Base-by-base conservation (phyloP, 345 rosid species). In the Lepidium aucheri region DNA sequence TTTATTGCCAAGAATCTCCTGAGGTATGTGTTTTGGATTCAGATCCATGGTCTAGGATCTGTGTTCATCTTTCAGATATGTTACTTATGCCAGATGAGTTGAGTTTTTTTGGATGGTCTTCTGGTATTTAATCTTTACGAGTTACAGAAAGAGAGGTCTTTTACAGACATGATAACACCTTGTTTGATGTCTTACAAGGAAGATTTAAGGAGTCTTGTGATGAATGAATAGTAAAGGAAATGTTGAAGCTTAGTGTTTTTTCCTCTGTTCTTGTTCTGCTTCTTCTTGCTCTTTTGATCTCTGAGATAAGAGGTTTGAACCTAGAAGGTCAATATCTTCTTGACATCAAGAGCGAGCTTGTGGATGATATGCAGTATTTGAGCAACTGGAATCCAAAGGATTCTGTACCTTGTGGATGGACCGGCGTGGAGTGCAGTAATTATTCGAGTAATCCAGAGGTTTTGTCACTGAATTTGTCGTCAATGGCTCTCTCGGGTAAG, bases 391-490 rank as follows among this genome's bases (percentile, higher is more conserved):
- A 86, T 45, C 74, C 82, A 20, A 74, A 65, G 74, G 90, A 84
- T 83, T 54, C 87, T 58, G 81, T 76, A 17, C 97, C 98, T 53
- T 92, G 98, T 80, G 68, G 77, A 53, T 92, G 98, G 98, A 68
- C 9, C 1, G 95, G 95, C 39, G 97, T 92, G 66, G 76, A 65
- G 11, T 92, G 98, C 76, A 74, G 78, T 46, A 35, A 22, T 6
- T 64, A 65, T 72, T 65, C 69, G 33, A 68, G 56, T 72, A 68
- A 47, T 53, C 83, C 84, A 33, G 80, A 76, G 18, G 97, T 92
- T 62, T 47, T 35, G 65, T 66, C 77, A 65, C 83, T 92, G 43
- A 59, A 83, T 53, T 76, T 92, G 76, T 83, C 75, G 22, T 73
- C 72, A 1, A 76, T 83, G 85, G 79, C 73, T 78, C 93, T 90